Base-by-base conservation (phyloP, 148 eudicot species). In the Chenopodium quinoa region DNA sequence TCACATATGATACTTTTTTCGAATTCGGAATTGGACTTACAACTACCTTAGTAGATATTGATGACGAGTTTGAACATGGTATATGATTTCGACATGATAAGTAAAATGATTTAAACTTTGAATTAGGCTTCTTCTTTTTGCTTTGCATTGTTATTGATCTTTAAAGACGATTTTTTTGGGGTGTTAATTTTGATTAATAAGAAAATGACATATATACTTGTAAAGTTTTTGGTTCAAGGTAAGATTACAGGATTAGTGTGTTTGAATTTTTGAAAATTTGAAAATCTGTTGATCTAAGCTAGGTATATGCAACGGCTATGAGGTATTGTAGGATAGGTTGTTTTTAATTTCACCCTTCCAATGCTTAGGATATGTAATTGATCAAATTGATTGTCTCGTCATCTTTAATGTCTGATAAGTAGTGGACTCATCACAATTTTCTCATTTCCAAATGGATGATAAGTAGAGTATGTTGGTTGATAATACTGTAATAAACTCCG, bases 271-370 rank as follows among this genome's bases (percentile, higher is more conserved):
- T 40, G 7, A 40, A 40, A 40, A 5, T 40, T 78, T 83, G 82
- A 83, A 78, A 72, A 3, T 78, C 52, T 37, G 83, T 75, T 75
- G 54, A 71, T 75, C 12, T 32, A 77, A 56, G 76, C 80, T 71
- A 77, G 69, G 71, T 72, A 5, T 34, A 56, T 60, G 81, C 75
- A 50, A 83, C 82, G 85, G 75, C 37, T 72, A 82, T 44, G 76
- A 75, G 73, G 79, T 32, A 67, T 52, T 75, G 48, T 65, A 65
- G 11, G 75, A 62, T 56, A 50, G 27, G 56, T 81, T 44, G 73
- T 78, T 80, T 80, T 11, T 27, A 27, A 27, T 27, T 32, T 63
- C 22, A 56, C 22, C 62, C 62, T 56, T 56, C 22, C 52, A 48
- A 48, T 48, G 52, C 52, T 48, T 10, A 48, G 2, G 52, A 48